A percentile compares a stretch with the other conserved stretches of the same genome.
phyloP scores from a whole-genome alignment of 352 stramenopile genomes.

The Peronosclerospora sorghi region DNA sequence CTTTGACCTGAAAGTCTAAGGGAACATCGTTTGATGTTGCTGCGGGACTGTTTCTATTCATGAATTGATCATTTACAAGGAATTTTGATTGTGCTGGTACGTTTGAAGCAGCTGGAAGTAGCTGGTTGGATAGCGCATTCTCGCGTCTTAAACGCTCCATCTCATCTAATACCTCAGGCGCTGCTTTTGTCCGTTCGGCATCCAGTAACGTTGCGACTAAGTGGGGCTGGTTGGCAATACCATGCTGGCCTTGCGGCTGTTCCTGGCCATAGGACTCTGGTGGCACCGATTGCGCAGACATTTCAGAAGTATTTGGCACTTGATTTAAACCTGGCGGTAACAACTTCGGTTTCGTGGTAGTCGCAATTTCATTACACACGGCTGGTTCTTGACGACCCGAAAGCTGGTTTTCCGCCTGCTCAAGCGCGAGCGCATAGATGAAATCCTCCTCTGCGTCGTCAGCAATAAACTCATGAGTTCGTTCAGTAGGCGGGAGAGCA shows the following conservation, averaged over 20 bases:
- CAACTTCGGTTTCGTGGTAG: background rate
- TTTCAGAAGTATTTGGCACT: background rate
- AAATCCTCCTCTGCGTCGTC: slow-evolving; percentile 58
- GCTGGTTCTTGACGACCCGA: slow-evolving; percentile 13
- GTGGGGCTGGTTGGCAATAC: slow-evolving; percentile 1
- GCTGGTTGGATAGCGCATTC: slow-evolving; percentile 58
- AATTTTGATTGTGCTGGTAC: slow-evolving; percentile 4
- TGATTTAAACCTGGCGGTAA: slow-evolving; percentile 1
- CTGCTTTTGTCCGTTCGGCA: background rate
- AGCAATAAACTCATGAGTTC: slow-evolving; percentile 41
- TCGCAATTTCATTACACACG: background rate
- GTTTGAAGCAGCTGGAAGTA: slow-evolving; percentile 32
- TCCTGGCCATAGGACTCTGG: background rate
- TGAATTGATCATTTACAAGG: background rate
- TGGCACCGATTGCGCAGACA: background rate
- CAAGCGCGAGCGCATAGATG: slow-evolving; percentile 50
- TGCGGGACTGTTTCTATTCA: background rate
- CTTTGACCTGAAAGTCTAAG: background rate
- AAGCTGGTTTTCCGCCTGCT: slow-evolving; percentile 50
- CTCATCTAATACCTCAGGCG: slow-evolving; percentile 36
- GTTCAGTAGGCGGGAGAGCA: background rate
- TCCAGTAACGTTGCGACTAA: background rate
- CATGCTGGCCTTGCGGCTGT: slow-evolving; percentile 1
- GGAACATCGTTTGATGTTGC: background rate
- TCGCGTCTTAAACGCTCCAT: slow-evolving; percentile 57